Conservation (phyloP, 345 rosid species). For the Salix viminalis region DNA sequence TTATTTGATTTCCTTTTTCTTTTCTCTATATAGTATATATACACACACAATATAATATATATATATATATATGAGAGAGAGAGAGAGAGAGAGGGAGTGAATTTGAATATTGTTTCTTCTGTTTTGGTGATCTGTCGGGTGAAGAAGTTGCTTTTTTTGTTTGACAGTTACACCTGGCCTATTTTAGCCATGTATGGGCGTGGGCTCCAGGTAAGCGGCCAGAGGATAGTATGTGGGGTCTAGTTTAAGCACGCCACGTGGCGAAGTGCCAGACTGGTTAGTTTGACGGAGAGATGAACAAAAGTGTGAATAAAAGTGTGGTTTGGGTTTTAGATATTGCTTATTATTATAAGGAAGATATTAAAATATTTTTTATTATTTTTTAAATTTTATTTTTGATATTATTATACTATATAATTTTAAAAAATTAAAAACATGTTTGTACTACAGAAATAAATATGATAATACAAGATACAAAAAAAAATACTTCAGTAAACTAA, state of each 20-base stretch:
- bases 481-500: background rate
- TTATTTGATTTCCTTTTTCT: background rate
- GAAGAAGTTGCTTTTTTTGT: slow-evolving; percentile 30
- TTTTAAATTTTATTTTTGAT: too few species aligned
- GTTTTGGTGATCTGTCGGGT: slow-evolving; percentile 11
- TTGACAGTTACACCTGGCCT: slow-evolving; percentile 47
- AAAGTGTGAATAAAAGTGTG: too few species aligned
- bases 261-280: background rate
- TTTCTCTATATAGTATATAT: background rate
- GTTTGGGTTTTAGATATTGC: background rate
- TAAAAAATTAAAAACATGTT: too few species aligned
- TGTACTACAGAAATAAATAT: too few species aligned
- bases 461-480: background rate
- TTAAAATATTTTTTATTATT: too few species aligned
- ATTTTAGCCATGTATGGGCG: background rate
- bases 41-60: too few species aligned
- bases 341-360: too few species aligned
- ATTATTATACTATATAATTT: too few species aligned
- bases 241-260: background rate
- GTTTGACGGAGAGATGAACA: background rate
- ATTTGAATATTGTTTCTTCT: background rate
- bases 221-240: background rate
- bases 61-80: background rate
- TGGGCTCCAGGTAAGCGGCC: background rate
- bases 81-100: background rate